These are phyloP conservation scores for Stephania cephalantha DNA, from an alignment of 164 flowering plant species.

Conservation along the genomic window DNA sequence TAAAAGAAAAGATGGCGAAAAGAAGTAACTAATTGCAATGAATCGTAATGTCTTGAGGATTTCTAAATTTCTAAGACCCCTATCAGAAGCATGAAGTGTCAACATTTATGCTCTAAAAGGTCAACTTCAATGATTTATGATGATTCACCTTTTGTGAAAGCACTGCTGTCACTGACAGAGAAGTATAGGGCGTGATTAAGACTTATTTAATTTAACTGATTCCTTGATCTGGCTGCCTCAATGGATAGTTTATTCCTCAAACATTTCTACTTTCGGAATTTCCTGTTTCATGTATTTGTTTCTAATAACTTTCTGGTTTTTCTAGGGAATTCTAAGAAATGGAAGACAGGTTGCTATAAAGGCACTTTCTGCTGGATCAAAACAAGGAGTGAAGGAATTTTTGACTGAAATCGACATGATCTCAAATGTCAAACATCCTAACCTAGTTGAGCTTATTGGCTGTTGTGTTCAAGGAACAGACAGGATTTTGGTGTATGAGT, in stretches of 20 bases:
- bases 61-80: not conserved
- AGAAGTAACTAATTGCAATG: not conserved
- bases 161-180: not conserved
- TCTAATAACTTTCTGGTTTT: constrained; percentile 2
- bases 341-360: constrained; percentile 61
- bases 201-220: not conserved
- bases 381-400: constrained; percentile 68
- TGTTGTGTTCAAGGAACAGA: constrained; percentile 52
- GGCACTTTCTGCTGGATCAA: constrained; percentile 59
- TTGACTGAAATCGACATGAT: constrained; percentile 56
- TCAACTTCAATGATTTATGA: not conserved
- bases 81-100: not conserved
- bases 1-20: not conserved
- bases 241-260: not conserved
- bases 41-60: not conserved
- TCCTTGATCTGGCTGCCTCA: not conserved
- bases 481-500: constrained; percentile 67
- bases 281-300: not conserved
- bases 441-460: constrained; percentile 69
- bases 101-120: not conserved
- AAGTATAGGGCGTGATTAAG: not conserved
- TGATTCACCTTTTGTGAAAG: not conserved
- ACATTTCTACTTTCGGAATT: not conserved
- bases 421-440: constrained; percentile 62
- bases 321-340: constrained; percentile 49